A percentile compares a stretch with the other conserved stretches of the same genome.
These are phyloP conservation scores for Linaria vulgaris DNA, from an alignment of 257 asterid species.

Conservation along the genomic window DNA sequence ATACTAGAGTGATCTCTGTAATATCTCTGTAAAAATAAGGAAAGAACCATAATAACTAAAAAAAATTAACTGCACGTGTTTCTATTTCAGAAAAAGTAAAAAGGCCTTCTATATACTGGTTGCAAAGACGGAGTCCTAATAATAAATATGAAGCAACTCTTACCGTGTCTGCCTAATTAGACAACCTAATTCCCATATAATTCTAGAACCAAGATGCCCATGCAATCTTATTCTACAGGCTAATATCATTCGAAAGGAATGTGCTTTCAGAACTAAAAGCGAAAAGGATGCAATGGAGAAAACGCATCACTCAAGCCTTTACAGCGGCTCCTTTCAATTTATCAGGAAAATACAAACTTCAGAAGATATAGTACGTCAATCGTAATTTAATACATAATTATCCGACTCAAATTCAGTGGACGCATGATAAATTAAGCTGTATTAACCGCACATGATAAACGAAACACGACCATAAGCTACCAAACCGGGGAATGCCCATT, in stretches of 20 bases:
- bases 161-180: not conserved
- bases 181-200: not conserved
- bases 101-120: not conserved
- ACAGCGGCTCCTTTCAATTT: not conserved
- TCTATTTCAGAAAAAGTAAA: not conserved
- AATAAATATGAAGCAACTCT: not conserved
- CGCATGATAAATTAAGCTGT: slow-evolving; percentile 3
- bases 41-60: not conserved
- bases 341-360: slow-evolving; percentile 1
- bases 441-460: not conserved
- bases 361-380: not conserved
- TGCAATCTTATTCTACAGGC: not conserved
- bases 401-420: slow-evolving; percentile 8
- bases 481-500: not conserved
- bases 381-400: not conserved
- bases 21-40: not conserved
- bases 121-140: not conserved
- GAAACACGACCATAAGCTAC: not conserved
- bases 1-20: too few relatives aligned
- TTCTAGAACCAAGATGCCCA: not conserved
- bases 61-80: not conserved
- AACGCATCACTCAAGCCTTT: not conserved
- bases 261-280: not conserved
- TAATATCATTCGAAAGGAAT: too few relatives aligned
- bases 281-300: not conserved